Percentiles rank a stretch among this genome's conserved stretches.
Conservation (phyloP, 805 yeast species). For the Ogataea methanolica region DNA sequence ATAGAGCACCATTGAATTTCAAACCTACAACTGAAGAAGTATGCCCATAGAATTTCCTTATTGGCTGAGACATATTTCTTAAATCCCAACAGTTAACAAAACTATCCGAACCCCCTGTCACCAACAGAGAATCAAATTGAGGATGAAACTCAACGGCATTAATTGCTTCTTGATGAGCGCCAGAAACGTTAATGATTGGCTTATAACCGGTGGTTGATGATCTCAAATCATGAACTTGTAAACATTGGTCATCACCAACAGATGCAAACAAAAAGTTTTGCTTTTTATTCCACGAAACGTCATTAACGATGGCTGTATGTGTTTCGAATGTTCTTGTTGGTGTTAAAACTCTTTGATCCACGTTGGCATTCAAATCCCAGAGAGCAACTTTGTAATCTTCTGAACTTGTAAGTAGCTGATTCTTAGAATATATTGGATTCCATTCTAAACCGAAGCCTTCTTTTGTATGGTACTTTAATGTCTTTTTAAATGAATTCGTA, state of each 20-base stretch:
- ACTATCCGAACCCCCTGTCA: constrained; percentile 76
- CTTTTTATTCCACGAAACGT: constrained; percentile 51
- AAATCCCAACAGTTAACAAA: constrained; percentile 73
- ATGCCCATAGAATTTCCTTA: constrained; percentile 69
- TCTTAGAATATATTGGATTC: constrained; percentile 37
- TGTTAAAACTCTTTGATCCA: constrained; percentile 13
- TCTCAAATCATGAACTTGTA: constrained; percentile 61
- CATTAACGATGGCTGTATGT: constrained; percentile 61
- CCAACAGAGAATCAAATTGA: constrained; percentile 46
- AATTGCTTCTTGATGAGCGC: constrained; percentile 57
- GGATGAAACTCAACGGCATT: constrained; percentile 69
- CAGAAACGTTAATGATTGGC: constrained; percentile 42
- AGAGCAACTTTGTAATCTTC: constrained; percentile 64
- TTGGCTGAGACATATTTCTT: constrained; percentile 53
- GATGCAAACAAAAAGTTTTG: constrained; percentile 54
- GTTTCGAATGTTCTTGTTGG: constrained; percentile 47
- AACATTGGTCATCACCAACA: constrained; percentile 61
- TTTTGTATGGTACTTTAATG: constrained; percentile 49
- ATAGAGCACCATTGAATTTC: constrained; percentile 41
- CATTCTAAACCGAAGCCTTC: constrained; percentile 76
- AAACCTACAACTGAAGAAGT: constrained; percentile 50
- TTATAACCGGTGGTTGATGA: constrained; percentile 19
- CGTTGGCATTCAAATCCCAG: constrained; percentile 50
- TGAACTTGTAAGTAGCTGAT: constrained; percentile 56
- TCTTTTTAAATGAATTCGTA: constrained; percentile 13